Evolutionary conservation across 331 rosid genomes (phyloP), one percentile per base, ranked within the genome.

Genomic region (Erythrophleum ivorense): DNA sequence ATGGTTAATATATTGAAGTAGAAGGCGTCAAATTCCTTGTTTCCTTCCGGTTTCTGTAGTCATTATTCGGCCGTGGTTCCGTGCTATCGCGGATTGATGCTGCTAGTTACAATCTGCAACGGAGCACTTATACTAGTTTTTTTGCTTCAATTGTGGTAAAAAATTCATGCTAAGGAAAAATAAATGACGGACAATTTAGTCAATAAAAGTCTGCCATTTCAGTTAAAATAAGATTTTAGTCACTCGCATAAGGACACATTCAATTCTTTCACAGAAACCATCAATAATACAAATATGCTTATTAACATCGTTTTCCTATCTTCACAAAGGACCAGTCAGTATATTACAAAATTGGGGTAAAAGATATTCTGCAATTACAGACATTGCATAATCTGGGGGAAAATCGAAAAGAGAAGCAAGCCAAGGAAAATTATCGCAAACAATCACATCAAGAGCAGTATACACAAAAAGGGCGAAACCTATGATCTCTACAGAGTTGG

Each of bases 361-460:
- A 48, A 53, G 48, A 71, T 34, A 80, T 40, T 78, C 40, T 63
- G 71, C 58, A 59, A 81, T 55, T 74, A 57, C 82, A 63, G 80
- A 73, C 78, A 75, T 62, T 53, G 29, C 52, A 19, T 46, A 50
- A 76, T 6, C 79, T 46, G 34, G 57, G 60, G 58, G 36, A 52
- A 77, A 66, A 73, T 29, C 3, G n/a, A 19, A 9, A 48, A n/a
- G 11, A 19, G 29, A 48, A 79, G 18, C 55, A 53, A 3, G 72
- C 55, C 4, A 49, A 36, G 71, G 73, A 14, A 73, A 34, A 67
- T 16, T 2, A 45, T 78, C 54, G 57, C 79, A 79, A 79, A 52
- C 36, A 79, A 71, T 68, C 78, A 69, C 71, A 63, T 73, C 43
- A 82, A 69, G 24, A 73, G 2, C 45, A 19, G 45, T 10, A 67